Percentiles rank a stretch among this genome's conserved stretches.
phyloP scores from a whole-genome alignment of 176 grass and related monocot genomes.

The Aegilops tauschii region DNA sequence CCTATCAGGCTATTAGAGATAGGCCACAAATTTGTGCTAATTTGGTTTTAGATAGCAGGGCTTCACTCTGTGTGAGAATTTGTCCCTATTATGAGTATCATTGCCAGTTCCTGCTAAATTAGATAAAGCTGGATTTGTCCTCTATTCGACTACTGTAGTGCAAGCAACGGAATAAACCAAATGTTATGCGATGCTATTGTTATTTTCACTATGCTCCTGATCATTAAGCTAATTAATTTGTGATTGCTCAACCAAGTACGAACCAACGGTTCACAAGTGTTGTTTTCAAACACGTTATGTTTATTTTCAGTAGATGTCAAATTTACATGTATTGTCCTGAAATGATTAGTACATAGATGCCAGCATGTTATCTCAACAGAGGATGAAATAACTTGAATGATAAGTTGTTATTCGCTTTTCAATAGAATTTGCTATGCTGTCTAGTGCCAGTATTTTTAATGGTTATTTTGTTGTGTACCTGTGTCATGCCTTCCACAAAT shows the following conservation, averaged over 20 bases:
- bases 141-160: neutral
- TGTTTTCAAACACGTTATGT: neutral
- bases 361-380: too few relatives aligned
- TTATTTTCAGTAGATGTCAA: slow-evolving; percentile 13
- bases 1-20: neutral
- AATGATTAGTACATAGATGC: neutral
- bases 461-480: slow-evolving; percentile 4
- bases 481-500: slow-evolving; percentile 5
- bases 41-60: slow-evolving; percentile 12
- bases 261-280: neutral
- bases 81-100: neutral
- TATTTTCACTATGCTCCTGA: neutral
- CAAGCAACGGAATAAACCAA: neutral
- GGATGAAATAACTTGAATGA: too few relatives aligned
- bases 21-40: neutral
- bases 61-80: neutral
- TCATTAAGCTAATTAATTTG: neutral
- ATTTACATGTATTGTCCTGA: slow-evolving; percentile 7
- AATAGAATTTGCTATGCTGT: neutral
- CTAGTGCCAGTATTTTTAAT: neutral
- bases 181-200: neutral
- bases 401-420: too few relatives aligned
- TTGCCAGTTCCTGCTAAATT: neutral
- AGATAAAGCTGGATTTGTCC: neutral
- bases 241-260: neutral